Evolutionary conservation across 129 eudicot genomes (phyloP).

Genomic region (Flaveria trinervia): DNA sequence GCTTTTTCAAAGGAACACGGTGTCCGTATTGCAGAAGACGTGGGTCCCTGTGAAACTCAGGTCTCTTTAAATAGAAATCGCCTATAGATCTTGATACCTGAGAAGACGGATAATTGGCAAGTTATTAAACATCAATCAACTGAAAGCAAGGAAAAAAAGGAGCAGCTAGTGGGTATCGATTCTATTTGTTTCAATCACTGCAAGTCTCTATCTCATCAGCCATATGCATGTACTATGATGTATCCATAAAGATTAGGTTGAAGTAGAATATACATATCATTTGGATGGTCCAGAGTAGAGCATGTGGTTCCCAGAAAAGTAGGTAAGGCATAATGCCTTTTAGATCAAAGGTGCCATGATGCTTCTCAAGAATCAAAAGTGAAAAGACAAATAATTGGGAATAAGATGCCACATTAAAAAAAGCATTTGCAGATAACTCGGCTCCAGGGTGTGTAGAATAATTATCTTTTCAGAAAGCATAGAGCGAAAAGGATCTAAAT

Average conservation of each 20-base stretch:
- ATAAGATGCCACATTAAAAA: constrained; percentile 32
- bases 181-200: too few species aligned
- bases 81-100: constrained; percentile 98
- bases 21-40: constrained; percentile 55
- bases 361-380: constrained; percentile 37
- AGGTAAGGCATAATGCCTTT: background rate
- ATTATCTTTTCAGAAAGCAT: constrained; percentile 27
- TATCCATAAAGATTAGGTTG: too few species aligned
- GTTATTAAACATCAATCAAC: too few species aligned
- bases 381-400: constrained; percentile 28
- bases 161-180: too few species aligned
- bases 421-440: constrained; percentile 7
- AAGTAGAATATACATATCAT: background rate
- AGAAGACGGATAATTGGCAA: background rate
- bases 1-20: constrained; percentile 63
- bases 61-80: constrained; percentile 85
- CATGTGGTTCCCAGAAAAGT: too few species aligned
- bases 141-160: too few species aligned
- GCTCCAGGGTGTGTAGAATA: constrained; percentile 22
- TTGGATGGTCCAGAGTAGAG: background rate
- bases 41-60: constrained; percentile 75
- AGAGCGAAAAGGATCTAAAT: constrained; percentile 1
- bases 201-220: too few species aligned
- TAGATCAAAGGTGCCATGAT: constrained; percentile 2
- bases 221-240: too few species aligned